Percentiles rank a stretch among this genome's conserved stretches.
Evolutionary conservation across 768 basidiomycete genomes (phyloP).

Genomic region (Rhodotorula kratochvilovae): DNA sequence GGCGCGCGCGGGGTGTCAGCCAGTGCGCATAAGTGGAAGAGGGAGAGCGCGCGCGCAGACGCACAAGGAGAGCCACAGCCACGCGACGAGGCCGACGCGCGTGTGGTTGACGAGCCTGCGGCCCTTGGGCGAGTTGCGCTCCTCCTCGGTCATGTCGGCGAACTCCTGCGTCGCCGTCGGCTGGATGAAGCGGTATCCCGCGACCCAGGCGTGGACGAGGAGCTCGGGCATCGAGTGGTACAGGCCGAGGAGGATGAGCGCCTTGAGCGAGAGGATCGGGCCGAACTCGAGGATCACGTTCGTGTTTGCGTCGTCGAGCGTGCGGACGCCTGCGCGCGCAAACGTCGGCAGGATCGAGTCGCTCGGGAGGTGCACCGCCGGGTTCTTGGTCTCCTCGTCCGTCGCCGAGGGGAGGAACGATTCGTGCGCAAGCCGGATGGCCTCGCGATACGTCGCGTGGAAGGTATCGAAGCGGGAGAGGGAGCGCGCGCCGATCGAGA

Average conservation of each 20-base stretch:
- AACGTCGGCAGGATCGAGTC: not conserved
- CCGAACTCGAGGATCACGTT: not conserved
- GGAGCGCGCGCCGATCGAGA: slow-evolving; percentile 36
- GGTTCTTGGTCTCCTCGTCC: not conserved
- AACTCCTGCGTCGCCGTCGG: not conserved
- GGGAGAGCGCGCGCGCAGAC: not conserved
- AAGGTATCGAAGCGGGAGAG: slow-evolving; percentile 28
- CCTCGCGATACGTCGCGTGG: slow-evolving; percentile 20
- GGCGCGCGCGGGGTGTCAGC: not conserved
- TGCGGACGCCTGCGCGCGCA: not conserved
- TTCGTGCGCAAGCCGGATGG: slow-evolving; percentile 17
- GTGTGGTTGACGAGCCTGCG: slow-evolving; percentile 3
- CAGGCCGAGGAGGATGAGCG: slow-evolving; percentile 23
- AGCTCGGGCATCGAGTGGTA: slow-evolving; percentile 28
- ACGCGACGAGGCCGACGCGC: slow-evolving; percentile 14
- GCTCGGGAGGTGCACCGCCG: not conserved
- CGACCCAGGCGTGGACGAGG: slow-evolving; percentile 6
- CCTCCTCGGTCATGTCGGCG: not conserved
- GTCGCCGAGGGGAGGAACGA: slow-evolving; percentile 11
- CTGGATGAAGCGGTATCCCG: slow-evolving; percentile 11
- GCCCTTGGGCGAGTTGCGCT: slow-evolving; percentile 8
- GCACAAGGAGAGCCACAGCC: slow-evolving; percentile 29
- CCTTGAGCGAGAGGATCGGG: slow-evolving; percentile 18
- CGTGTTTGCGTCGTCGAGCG: not conserved
- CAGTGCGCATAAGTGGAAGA: not conserved